These are phyloP conservation scores for Chloris gayana DNA, from an alignment of 176 grass and related monocot genomes.

Conservation along the genomic window DNA sequence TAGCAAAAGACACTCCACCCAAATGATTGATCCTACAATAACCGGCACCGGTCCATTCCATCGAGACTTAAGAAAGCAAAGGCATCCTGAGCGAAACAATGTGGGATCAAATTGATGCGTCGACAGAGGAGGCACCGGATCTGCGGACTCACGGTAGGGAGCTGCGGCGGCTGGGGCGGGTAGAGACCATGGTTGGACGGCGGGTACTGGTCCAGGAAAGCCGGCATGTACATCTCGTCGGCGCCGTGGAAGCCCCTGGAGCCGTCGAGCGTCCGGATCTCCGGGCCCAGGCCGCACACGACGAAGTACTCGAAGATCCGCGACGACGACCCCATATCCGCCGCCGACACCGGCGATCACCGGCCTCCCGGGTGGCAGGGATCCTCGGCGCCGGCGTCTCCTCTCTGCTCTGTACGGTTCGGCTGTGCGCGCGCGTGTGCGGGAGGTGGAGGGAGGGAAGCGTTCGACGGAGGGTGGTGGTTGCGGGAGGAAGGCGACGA, in stretches of 20 bases:
- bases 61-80: neutral
- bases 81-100: neutral
- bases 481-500: slow-evolving; percentile 40
- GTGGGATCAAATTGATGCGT: slow-evolving; percentile 37
- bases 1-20: slow-evolving; percentile 10
- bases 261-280: slow-evolving; percentile 83
- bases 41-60: slow-evolving; percentile 10
- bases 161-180: slow-evolving; percentile 90
- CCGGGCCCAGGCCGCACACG: slow-evolving; percentile 94
- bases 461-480: neutral
- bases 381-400: slow-evolving; percentile 1
- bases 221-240: slow-evolving; percentile 84
- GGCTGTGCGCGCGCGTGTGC: slow-evolving; percentile 1
- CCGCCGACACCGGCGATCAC: slow-evolving; percentile 31
- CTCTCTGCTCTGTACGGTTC: slow-evolving; percentile 10
- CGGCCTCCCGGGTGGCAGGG: slow-evolving; percentile 6
- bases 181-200: slow-evolving; percentile 77
- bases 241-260: slow-evolving; percentile 76
- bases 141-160: slow-evolving; percentile 84
- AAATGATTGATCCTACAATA: slow-evolving; percentile 4
- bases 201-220: slow-evolving; percentile 89
- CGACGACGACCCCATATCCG: slow-evolving; percentile 40
- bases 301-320: slow-evolving; percentile 98
- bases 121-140: slow-evolving; percentile 47
- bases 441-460: neutral